phyloP scores from a whole-genome alignment of 2,329 filamentous ascomycete species.

The Ophiocordyceps sinensis region DNA sequence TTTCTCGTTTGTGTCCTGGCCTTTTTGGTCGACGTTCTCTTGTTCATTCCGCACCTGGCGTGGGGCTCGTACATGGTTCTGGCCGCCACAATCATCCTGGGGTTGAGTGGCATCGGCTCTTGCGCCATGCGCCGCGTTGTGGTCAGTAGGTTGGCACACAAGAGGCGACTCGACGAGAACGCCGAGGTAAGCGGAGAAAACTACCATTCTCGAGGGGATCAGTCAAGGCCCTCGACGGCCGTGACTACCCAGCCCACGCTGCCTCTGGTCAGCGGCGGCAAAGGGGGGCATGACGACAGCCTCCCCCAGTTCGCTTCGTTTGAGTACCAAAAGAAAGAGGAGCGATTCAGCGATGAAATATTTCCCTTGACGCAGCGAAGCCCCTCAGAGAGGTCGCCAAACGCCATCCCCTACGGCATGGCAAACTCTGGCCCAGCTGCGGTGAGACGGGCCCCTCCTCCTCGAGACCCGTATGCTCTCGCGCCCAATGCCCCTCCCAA shows the following conservation, averaged over 20 bases:
- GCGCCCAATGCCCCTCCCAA: slow-evolving; percentile 27
- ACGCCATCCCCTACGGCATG: too few species aligned
- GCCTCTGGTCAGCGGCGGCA: slow-evolving; percentile 40
- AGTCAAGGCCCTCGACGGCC: slow-evolving; percentile 30
- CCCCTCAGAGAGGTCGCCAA: slow-evolving; percentile 16
- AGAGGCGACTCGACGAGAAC: slow-evolving; percentile 82
- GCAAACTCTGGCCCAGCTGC: background rate
- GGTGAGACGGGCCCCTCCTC: slow-evolving; percentile 15
- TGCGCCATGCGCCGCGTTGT: slow-evolving; percentile 91
- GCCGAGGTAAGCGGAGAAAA: slow-evolving; percentile 95
- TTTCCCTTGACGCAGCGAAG: slow-evolving; percentile 55
- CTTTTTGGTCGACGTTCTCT: slow-evolving; percentile 82
- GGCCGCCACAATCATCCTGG: slow-evolving; percentile 73
- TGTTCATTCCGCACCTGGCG: slow-evolving; percentile 85
- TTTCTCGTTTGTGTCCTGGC: slow-evolving; percentile 72
- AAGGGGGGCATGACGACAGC: slow-evolving; percentile 32
- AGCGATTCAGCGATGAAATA: slow-evolving; percentile 51
- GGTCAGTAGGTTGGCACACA: slow-evolving; percentile 82
- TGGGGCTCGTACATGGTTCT: slow-evolving; percentile 94
- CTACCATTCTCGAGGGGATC: slow-evolving; percentile 62
- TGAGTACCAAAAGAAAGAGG: slow-evolving; percentile 50
- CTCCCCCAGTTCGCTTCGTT: slow-evolving; percentile 47
- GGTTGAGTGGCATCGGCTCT: slow-evolving; percentile 68
- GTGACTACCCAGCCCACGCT: slow-evolving; percentile 40
- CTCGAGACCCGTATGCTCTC: slow-evolving; percentile 53